Evolutionary conservation across 805 yeast genomes (phyloP).

Genomic region (Ogataea methanolica): DNA sequence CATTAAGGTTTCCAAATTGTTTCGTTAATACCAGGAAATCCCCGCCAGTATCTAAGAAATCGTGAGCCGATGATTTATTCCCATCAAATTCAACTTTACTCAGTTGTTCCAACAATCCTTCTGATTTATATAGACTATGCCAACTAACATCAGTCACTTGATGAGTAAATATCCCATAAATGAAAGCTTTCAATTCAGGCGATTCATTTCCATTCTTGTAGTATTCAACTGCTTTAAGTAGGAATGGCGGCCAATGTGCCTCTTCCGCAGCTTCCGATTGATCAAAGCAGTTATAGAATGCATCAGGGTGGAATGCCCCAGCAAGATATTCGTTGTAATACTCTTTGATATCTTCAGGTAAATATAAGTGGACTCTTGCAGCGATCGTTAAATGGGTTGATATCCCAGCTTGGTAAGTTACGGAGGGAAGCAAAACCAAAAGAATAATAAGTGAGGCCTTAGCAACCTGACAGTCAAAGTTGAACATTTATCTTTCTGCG

Average conservation of each 20-base stretch:
- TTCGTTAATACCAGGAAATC: conserved; percentile 48
- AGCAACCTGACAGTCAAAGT: not conserved
- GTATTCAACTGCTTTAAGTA: conserved; percentile 40
- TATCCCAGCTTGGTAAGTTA: conserved; percentile 21
- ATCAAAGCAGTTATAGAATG: conserved; percentile 57
- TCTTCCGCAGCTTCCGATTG: conserved; percentile 51
- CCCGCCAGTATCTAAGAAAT: conserved; percentile 57
- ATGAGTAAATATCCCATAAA: conserved; percentile 56
- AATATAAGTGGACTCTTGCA: conserved; percentile 23
- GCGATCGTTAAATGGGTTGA: conserved; percentile 35
- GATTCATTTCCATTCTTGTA: conserved; percentile 22
- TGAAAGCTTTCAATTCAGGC: conserved; percentile 43
- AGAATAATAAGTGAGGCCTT: not conserved
- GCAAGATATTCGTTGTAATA: conserved; percentile 37
- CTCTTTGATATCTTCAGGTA: conserved; percentile 32
- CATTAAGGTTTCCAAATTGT: conserved; percentile 27
- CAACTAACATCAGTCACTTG: conserved; percentile 63
- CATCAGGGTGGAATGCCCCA: conserved; percentile 69
- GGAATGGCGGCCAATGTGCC: conserved; percentile 69
- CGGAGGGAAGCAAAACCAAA: not conserved
- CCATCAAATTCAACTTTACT: conserved; percentile 53
- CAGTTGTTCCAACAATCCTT: conserved; percentile 51
- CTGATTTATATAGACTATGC: conserved; percentile 55
- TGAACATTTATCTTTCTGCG: too few species aligned
- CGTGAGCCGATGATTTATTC: conserved; percentile 44